A percentile compares a stretch with the other conserved stretches of the same genome.
Conservation (phyloP, 2,329 filamentous ascomycete species). For the Proliferodiscus dingleyae region DNA sequence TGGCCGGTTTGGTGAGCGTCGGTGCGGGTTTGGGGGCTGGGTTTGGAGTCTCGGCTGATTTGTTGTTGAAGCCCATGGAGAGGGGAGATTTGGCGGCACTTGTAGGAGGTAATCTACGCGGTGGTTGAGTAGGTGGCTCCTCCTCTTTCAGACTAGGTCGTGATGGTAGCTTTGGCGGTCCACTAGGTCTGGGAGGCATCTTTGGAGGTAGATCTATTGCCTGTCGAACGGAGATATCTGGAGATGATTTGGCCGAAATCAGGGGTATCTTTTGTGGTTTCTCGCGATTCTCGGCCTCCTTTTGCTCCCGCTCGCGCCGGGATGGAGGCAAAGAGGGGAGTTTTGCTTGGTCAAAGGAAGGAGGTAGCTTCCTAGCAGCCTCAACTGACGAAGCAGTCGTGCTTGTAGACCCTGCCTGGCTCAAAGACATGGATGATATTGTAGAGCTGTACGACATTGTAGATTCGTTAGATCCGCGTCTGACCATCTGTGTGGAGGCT, state of each 20-base stretch:
- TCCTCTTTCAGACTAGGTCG: slow-evolving; percentile 33
- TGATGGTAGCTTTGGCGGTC: slow-evolving; percentile 49
- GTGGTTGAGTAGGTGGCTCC: slow-evolving; percentile 16
- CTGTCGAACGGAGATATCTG: slow-evolving; percentile 30
- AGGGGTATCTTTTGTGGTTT: slow-evolving; percentile 30
- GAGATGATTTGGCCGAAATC: slow-evolving; percentile 36
- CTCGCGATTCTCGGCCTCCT: slow-evolving; percentile 39
- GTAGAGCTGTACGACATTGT: slow-evolving; percentile 51
- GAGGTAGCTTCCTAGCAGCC: slow-evolving; percentile 47
- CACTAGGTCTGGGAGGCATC: slow-evolving; percentile 27
- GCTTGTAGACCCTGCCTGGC: slow-evolving; percentile 38
- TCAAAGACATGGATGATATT: slow-evolving; percentile 48
- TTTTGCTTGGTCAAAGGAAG: slow-evolving; percentile 50
- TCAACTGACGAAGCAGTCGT: slow-evolving; percentile 43
- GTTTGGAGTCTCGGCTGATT: slow-evolving; percentile 19
- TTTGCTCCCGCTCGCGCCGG: slow-evolving; percentile 46
- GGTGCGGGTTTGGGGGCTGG: slow-evolving; percentile 15
- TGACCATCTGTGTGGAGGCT: slow-evolving; percentile 36
- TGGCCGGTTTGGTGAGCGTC: slow-evolving; percentile 5
- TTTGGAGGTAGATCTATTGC: slow-evolving; percentile 22
- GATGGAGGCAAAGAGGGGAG: slow-evolving; percentile 54
- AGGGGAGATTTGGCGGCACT: slow-evolving; percentile 17
- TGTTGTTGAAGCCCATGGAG: slow-evolving; percentile 26
- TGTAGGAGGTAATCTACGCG: slow-evolving; percentile 23
- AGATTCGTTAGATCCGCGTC: slow-evolving; percentile 53